Evolutionary conservation across 106 monocot species (phyloP), one percentile per base, ranked within the genome.

Genomic region (Amphibolis antarctica): DNA sequence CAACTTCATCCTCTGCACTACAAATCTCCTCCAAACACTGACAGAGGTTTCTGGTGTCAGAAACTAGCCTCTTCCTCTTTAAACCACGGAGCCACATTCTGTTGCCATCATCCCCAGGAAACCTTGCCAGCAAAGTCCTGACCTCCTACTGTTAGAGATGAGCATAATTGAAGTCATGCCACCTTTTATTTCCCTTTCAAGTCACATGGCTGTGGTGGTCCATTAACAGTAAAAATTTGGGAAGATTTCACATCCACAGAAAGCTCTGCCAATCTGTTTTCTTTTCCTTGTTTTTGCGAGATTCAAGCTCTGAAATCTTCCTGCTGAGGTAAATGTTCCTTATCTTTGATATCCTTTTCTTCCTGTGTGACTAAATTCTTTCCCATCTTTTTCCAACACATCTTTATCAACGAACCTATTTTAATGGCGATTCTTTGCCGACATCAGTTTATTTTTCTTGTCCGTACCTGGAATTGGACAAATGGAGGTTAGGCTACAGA

Each of bases 1-100:
- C 64, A 81, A 81, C 65, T 81, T 81, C 81, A 81, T 81, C 22
- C n/a, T 59, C 60, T 65, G 19, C 61, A 61, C 43, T n/a, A 19
- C 61, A 17, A n/a, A 20, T 36, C 22, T 61, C 30, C 24, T 26
- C 24, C 25, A 20, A n/a, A 47, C 44, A 22, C 36, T 31, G n/a
- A n/a, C 9, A 11, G 29, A 30, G 27, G 19, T 58, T n/a, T 14
- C 21, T 14, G 7, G 46, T 47, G 44, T 47, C 63, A 28, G 46
- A 26, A 25, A 7, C 3, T 17, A 9, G 2, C 26, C 44, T 47
- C 46, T 15, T 15, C 24, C 63, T 47, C 14, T 28, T 63, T 63
- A 26, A 46, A 14, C 26, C 46, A 12, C 28, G 21, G 46, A 46
- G 42, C 24, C 63, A 24, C 17, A 63, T 63, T 43, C 63, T 46